These are phyloP conservation scores for Nannochloropsis salina DNA, from an alignment of 108 stramenopile genomes.

Conservation along the genomic window DNA sequence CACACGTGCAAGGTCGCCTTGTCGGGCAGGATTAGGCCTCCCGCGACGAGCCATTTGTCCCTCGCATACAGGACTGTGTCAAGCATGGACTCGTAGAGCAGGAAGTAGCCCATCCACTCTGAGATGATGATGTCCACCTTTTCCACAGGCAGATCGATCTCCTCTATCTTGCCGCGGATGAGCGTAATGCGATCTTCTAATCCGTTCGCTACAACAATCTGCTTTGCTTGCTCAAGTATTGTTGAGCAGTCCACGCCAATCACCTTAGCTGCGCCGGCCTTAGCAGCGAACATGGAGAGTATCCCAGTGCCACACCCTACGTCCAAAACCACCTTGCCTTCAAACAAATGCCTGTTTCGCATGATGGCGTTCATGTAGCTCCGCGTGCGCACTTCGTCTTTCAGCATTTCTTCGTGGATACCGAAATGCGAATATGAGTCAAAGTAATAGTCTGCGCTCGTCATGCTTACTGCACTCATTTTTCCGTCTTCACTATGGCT, in stretches of 20 bases:
- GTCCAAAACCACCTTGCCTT: slow-evolving; percentile 74
- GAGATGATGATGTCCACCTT: slow-evolving; percentile 92
- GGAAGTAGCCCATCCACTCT: slow-evolving; percentile 99
- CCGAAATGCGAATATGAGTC: slow-evolving; percentile 89
- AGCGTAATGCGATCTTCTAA: slow-evolving; percentile 71
- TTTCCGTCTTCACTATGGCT: no score
- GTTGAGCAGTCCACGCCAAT: slow-evolving; percentile 84
- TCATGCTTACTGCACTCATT: neutral
- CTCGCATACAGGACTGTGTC: slow-evolving; percentile 34
- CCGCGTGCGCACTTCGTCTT: slow-evolving; percentile 73
- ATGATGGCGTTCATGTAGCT: slow-evolving; percentile 60
- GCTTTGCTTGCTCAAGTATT: slow-evolving; percentile 69
- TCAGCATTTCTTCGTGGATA: slow-evolving; percentile 96
- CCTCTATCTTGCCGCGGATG: slow-evolving; percentile 81
- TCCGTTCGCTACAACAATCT: slow-evolving; percentile 73
- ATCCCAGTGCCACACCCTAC: slow-evolving; percentile 98
- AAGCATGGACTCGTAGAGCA: slow-evolving; percentile 67
- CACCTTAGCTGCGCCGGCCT: slow-evolving; percentile 68
- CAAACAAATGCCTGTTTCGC: slow-evolving; percentile 56
- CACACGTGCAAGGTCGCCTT: slow-evolving; percentile 79
- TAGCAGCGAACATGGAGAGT: slow-evolving; percentile 68
- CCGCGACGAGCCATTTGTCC: slow-evolving; percentile 58
- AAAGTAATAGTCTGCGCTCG: slow-evolving; percentile 66
- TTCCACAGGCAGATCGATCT: slow-evolving; percentile 59
- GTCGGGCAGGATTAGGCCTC: slow-evolving; percentile 83